phyloP scores from a whole-genome alignment of 2,329 filamentous ascomycete genomes.

The Salinomyces thailandicus region DNA sequence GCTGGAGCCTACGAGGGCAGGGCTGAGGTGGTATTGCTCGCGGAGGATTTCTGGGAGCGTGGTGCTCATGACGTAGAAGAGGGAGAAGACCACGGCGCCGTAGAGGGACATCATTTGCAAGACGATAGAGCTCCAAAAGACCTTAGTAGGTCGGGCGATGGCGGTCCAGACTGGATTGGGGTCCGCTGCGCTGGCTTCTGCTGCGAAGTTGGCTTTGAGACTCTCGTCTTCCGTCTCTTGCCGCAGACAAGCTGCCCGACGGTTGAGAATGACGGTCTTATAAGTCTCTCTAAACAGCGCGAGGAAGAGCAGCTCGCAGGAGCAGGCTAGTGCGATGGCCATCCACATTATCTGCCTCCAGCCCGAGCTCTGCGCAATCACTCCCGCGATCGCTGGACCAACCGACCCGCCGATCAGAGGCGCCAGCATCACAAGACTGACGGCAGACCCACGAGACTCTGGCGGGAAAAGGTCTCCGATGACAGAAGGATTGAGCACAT shows the following conservation, averaged over 20 bases:
- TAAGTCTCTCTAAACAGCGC: conserved; percentile 51
- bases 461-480: conserved; percentile 52
- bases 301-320: conserved; percentile 43
- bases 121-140: conserved; percentile 41
- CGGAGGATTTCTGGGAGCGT: conserved; percentile 35
- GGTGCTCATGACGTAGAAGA: conserved; percentile 38
- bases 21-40: conserved; percentile 34
- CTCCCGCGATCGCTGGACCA: conserved; percentile 46
- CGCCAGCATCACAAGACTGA: conserved; percentile 48
- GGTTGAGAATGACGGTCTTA: conserved; percentile 44
- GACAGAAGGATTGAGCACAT: conserved; percentile 53
- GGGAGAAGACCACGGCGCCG: conserved; percentile 33
- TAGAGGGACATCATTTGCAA: conserved; percentile 43
- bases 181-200: conserved; percentile 1
- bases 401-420: conserved; percentile 49
- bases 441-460: conserved; percentile 48
- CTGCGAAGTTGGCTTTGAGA: not conserved
- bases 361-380: conserved; percentile 44
- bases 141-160: conserved; percentile 32
- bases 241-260: conserved; percentile 16
- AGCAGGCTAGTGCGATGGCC: conserved; percentile 36
- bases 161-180: conserved; percentile 22
- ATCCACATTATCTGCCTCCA: conserved; percentile 48
- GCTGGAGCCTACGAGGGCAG: conserved; percentile 42
- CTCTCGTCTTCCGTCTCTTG: conserved; percentile 7